These are phyloP conservation scores for Trichoderma simmonsii DNA, from an alignment of 2,329 filamentous ascomycete genomes.

Conservation along the genomic window DNA sequence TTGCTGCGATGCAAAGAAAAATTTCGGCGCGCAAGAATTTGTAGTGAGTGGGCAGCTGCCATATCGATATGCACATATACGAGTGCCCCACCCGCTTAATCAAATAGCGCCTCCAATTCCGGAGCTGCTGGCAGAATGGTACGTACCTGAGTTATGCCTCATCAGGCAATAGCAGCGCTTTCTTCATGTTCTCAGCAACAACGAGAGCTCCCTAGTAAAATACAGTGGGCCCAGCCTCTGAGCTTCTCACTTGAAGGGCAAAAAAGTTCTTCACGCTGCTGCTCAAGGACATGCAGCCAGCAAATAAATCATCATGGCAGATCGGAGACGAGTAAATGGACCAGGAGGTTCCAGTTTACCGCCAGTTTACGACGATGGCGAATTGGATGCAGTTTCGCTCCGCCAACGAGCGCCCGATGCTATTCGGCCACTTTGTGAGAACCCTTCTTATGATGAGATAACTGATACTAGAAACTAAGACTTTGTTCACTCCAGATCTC, in stretches of 20 bases:
- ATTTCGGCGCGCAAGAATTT: constrained; percentile 13
- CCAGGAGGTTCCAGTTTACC: constrained; percentile 73
- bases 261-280: constrained; percentile 8
- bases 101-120: not conserved
- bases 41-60: not conserved
- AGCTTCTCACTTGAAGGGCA: not conserved
- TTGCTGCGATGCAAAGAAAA: not conserved
- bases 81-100: not conserved
- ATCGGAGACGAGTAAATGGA: constrained; percentile 87
- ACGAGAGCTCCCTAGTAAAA: not conserved
- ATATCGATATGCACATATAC: constrained; percentile 16
- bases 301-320: constrained; percentile 56
- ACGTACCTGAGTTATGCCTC: constrained; percentile 7
- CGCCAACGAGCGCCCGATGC: constrained; percentile 63
- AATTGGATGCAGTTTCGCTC: constrained; percentile 39
- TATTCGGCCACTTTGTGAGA: constrained; percentile 81
- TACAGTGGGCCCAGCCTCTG: not conserved
- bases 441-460: not conserved
- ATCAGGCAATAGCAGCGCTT: not conserved
- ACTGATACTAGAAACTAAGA: constrained; percentile 5
- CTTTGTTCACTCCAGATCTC: constrained; percentile 56
- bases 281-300: not conserved
- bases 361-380: constrained; percentile 63
- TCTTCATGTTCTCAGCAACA: not conserved
- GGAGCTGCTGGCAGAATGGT: not conserved